Conservation (phyloP, 2,329 filamentous ascomycete species). For the Beauveria pseudobassiana region DNA sequence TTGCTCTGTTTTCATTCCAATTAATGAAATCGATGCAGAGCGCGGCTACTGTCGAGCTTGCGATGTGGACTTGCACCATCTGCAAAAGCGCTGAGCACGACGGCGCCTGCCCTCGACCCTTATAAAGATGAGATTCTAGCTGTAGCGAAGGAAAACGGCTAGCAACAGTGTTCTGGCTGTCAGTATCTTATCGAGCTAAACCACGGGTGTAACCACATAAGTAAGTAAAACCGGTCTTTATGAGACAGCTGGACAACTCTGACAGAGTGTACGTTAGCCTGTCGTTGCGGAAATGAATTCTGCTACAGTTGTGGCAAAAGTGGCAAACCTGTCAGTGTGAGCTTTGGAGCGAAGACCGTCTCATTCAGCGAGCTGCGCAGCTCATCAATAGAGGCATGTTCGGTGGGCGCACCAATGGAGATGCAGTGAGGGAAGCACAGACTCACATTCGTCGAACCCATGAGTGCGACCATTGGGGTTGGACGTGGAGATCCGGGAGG, state of each 20-base stretch:
- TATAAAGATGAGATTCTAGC: slow-evolving; percentile 29
- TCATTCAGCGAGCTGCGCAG: background rate
- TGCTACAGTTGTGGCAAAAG: slow-evolving; percentile 35
- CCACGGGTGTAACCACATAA: slow-evolving; percentile 47
- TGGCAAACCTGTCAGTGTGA: slow-evolving; percentile 33
- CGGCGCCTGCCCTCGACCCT: slow-evolving; percentile 34
- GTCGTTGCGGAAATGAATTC: slow-evolving; percentile 35
- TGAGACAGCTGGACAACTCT: background rate
- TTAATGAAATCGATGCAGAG: background rate
- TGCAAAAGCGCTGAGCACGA: background rate
- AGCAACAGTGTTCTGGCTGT: slow-evolving; percentile 42
- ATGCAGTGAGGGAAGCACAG: background rate
- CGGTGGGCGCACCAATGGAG: background rate
- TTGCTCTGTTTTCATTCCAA: background rate
- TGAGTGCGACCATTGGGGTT: background rate
- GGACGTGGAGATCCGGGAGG: background rate
- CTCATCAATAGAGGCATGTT: background rate
- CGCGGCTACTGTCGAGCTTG: background rate
- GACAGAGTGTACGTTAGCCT: slow-evolving; percentile 23
- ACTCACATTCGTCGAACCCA: background rate
- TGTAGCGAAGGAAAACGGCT: slow-evolving; percentile 32
- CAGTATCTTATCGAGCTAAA: slow-evolving; percentile 37
- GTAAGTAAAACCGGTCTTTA: slow-evolving; percentile 28
- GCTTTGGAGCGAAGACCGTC: slow-evolving; percentile 27
- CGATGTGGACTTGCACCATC: background rate